Evolutionary conservation across 2,329 filamentous ascomycete genomes (phyloP).

Genomic region (Alternaria consortialis): DNA sequence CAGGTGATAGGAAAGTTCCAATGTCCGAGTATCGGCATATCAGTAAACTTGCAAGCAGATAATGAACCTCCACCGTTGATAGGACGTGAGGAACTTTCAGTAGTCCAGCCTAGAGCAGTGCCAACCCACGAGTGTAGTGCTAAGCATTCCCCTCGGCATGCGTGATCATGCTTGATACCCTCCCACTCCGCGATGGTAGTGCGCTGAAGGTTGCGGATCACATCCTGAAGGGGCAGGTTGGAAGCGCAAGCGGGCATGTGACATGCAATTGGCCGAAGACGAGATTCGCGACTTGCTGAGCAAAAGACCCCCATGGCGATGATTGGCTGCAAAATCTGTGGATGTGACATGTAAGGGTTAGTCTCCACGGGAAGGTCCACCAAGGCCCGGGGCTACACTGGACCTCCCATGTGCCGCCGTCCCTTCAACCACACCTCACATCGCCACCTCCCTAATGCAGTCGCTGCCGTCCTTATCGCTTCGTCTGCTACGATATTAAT

Average conservation of each 20-base stretch:
- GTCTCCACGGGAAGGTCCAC: slow-evolving; percentile 10
- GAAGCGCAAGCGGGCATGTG: slow-evolving; percentile 10
- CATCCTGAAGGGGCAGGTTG: slow-evolving; percentile 25
- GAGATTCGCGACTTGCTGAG: slow-evolving; percentile 1
- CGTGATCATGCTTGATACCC: slow-evolving; percentile 22
- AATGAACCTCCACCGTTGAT: background rate
- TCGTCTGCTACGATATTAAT: background rate
- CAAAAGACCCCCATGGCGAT: background rate
- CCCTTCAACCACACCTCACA: slow-evolving; percentile 3
- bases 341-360: slow-evolving; percentile 3
- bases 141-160: slow-evolving; percentile 19
- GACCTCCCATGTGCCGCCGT: slow-evolving; percentile 1
- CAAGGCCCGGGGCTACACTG: slow-evolving; percentile 8
- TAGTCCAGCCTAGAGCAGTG: background rate
- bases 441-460: slow-evolving; percentile 35
- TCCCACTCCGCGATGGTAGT: background rate
- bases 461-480: slow-evolving; percentile 3
- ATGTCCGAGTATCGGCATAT: background rate
- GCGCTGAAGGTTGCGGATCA: slow-evolving; percentile 5
- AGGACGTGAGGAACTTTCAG: background rate
- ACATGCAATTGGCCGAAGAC: slow-evolving; percentile 12
- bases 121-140: background rate
- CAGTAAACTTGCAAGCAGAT: background rate
- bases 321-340: slow-evolving; percentile 1
- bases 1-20: background rate